Percentiles rank a stretch among this genome's conserved stretches.
phyloP scores from a whole-genome alignment of 805 yeast genomes.

The Ogataea nitratoaversa region DNA sequence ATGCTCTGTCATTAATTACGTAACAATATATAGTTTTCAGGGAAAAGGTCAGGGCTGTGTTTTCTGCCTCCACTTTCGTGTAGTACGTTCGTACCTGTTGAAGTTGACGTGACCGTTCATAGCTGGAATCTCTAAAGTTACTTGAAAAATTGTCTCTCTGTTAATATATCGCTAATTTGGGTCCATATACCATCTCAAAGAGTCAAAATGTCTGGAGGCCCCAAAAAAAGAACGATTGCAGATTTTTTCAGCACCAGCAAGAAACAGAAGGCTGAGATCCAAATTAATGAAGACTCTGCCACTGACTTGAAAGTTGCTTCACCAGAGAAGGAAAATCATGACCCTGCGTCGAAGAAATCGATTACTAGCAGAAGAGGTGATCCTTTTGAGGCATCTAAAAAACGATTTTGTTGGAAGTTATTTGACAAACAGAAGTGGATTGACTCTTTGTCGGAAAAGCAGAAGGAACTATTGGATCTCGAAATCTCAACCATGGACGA shows the following conservation, averaged over 20 bases:
- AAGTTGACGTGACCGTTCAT: too few species aligned
- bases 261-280: slow-evolving; percentile 3
- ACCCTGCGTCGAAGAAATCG: background rate
- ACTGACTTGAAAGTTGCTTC: background rate
- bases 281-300: background rate
- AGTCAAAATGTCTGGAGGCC: slow-evolving; percentile 3
- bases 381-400: too few species aligned
- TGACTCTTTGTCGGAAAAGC: slow-evolving; percentile 41
- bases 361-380: background rate
- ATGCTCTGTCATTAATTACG: too few species aligned
- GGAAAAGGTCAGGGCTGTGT: too few species aligned
- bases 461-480: slow-evolving; percentile 47
- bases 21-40: too few species aligned
- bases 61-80: too few species aligned
- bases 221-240: slow-evolving; percentile 15
- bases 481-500: slow-evolving; percentile 71
- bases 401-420: background rate
- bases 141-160: too few species aligned
- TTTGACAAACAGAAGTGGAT: slow-evolving; percentile 56
- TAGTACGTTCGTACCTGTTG: too few species aligned
- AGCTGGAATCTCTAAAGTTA: too few species aligned
- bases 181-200: background rate
- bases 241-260: slow-evolving; percentile 14
- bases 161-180: too few species aligned
- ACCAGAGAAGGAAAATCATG: background rate